These are phyloP conservation scores for Adansonia rubrostipa DNA, from an alignment of 441 rosid genomes.

Conservation along the genomic window DNA sequence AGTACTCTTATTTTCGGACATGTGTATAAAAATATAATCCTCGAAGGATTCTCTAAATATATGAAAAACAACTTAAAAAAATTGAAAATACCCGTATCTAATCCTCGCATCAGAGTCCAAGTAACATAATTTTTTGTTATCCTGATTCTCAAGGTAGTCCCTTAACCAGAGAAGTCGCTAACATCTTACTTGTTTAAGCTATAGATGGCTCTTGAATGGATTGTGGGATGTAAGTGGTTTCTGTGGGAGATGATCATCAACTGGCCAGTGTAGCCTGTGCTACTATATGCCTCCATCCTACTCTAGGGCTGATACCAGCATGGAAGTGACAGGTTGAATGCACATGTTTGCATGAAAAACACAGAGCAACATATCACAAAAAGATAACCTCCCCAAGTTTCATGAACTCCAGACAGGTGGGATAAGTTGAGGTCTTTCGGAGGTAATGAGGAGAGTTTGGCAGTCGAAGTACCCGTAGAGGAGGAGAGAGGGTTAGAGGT, in stretches of 20 bases:
- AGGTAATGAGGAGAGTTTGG: too few species aligned
- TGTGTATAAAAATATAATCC: too few species aligned
- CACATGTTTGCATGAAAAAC: neutral
- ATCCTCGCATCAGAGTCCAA: too few species aligned
- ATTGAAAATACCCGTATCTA: too few species aligned
- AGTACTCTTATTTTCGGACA: too few species aligned
- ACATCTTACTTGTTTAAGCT: neutral
- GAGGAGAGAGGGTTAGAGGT: too few species aligned
- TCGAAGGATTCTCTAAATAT: too few species aligned
- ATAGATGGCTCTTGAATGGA: neutral
- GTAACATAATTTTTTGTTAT: neutral
- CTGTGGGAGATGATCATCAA: neutral
- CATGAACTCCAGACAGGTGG: neutral
- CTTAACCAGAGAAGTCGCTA: neutral
- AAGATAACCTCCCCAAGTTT: too few species aligned
- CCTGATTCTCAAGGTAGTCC: neutral
- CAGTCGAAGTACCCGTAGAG: too few species aligned
- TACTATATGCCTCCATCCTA: too few species aligned
- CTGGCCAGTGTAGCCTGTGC: neutral
- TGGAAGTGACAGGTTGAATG: neutral
- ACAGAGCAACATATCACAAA: neutral
- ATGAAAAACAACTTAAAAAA: too few species aligned
- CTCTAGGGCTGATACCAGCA: neutral
- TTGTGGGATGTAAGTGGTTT: neutral
- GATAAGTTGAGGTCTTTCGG: too few species aligned